Evolutionary conservation across 805 yeast species (phyloP).

Genomic region (Myxozyma neglecta): DNA sequence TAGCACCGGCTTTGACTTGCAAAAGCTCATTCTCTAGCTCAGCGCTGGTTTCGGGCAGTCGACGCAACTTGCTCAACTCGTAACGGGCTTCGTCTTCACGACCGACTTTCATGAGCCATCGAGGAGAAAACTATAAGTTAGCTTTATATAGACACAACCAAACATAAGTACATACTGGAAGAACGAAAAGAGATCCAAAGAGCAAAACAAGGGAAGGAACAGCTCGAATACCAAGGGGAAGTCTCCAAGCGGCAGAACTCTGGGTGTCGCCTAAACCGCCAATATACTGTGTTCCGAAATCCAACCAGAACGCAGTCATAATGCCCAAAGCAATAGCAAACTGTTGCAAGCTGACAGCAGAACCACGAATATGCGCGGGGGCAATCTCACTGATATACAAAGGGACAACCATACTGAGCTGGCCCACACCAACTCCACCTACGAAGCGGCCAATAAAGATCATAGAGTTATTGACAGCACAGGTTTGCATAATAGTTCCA

Average conservation of each 20-base stretch:
- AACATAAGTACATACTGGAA: constrained; percentile 34
- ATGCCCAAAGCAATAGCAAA: constrained; percentile 40
- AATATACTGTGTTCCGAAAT: constrained; percentile 46
- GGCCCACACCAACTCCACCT: constrained; percentile 57
- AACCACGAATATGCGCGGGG: constrained; percentile 36
- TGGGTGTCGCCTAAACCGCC: constrained; percentile 41
- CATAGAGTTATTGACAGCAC: constrained; percentile 22
- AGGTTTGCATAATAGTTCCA: constrained; percentile 29
- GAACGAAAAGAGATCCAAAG: constrained; percentile 45
- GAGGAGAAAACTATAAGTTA: constrained; percentile 42
- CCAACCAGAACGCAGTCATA: constrained; percentile 40
- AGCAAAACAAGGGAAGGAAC: constrained; percentile 50
- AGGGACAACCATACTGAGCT: constrained; percentile 52
- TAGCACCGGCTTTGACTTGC: constrained; percentile 36
- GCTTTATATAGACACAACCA: too few relatives aligned
- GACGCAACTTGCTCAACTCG: constrained; percentile 32
- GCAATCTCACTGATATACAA: constrained; percentile 35
- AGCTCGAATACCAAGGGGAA: constrained; percentile 53
- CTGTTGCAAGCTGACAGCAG: constrained; percentile 35
- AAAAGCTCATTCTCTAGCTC: constrained; percentile 30
- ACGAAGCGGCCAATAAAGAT: constrained; percentile 53
- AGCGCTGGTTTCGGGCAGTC: constrained; percentile 24
- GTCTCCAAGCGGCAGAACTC: constrained; percentile 43
- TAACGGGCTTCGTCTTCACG: constrained; percentile 35
- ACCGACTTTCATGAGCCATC: constrained; percentile 44